Conservation (phyloP, 257 asterid species). For the Forsythia viridissima region DNA sequence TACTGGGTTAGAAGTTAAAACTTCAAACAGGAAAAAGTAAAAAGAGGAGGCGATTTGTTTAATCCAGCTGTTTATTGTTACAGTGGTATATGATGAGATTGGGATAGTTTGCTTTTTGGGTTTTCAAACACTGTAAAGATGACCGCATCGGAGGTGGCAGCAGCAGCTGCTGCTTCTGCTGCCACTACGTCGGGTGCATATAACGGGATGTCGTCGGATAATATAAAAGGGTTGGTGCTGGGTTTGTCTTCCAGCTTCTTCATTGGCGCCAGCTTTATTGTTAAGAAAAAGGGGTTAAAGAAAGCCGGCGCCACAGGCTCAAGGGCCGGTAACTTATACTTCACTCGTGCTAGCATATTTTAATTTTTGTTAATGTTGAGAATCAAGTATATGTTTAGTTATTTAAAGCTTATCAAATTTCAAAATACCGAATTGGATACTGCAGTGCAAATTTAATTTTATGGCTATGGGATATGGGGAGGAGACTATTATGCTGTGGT, state of each 20-base stretch:
- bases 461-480: too few relatives aligned
- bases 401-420: constrained; percentile 17
- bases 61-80: constrained; percentile 1
- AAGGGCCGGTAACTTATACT: constrained; percentile 61
- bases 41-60: constrained; percentile 15
- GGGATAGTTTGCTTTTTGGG: constrained; percentile 26
- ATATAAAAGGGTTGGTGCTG: constrained; percentile 69
- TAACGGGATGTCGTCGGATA: constrained; percentile 70
- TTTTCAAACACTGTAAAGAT: constrained; percentile 27
- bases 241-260: constrained; percentile 80
- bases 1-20: constrained; percentile 20
- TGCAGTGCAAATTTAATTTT: not conserved
- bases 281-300: constrained; percentile 86
- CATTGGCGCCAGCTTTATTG: constrained; percentile 82
- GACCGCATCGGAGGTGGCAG: constrained; percentile 44
- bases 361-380: not conserved
- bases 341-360: not conserved
- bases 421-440: not conserved
- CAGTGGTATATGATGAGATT: constrained; percentile 23
- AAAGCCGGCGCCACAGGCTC: constrained; percentile 82
- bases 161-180: constrained; percentile 28
- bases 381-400: constrained; percentile 15
- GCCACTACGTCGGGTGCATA: constrained; percentile 31
- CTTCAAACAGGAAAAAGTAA: not conserved
- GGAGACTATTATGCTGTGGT: too few relatives aligned